A percentile compares a stretch with the other conserved stretches of the same genome.
These are phyloP conservation scores for Apostasia shenzhenica DNA, from an alignment of 106 monocot genomes.

Conservation along the genomic window DNA sequence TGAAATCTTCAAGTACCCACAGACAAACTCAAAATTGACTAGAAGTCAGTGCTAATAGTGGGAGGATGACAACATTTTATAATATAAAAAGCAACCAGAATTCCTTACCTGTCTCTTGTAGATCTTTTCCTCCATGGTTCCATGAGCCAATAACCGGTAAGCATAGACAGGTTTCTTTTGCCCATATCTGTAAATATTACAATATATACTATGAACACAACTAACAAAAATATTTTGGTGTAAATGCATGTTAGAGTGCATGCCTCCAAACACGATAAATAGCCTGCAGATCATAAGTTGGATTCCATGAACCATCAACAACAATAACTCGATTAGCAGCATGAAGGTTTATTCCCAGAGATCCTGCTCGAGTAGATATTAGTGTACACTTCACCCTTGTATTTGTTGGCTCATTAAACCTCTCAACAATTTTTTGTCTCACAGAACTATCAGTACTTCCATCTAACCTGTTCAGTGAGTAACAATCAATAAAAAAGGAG, in stretches of 20 bases:
- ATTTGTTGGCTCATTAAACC: conserved; percentile 82
- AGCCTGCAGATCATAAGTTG: conserved; percentile 94
- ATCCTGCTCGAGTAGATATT: conserved; percentile 95
- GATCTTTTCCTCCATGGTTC: conserved; percentile 99
- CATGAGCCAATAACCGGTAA: conserved; percentile 90
- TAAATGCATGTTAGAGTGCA: conserved; percentile 11
- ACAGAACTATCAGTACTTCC: conserved; percentile 81
- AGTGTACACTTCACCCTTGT: conserved; percentile 82
- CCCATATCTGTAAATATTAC: conserved; percentile 62
- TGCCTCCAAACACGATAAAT: conserved; percentile 98
- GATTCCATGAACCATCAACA: conserved; percentile 99
- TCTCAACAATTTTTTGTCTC: conserved; percentile 91
- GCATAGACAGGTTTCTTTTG: conserved; percentile 95
- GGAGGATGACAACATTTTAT: background rate
- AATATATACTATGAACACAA: background rate
- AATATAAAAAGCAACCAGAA: background rate
- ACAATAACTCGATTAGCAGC: conserved; percentile 92
- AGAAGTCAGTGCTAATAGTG: too few species aligned
- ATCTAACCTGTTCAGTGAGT: conserved; percentile 59
- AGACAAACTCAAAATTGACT: too few species aligned
- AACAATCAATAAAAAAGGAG: background rate
- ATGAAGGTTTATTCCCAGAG: conserved; percentile 92
- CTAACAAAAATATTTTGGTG: background rate
- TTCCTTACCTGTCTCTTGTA: conserved; percentile 83
- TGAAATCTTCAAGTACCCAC: too few species aligned